Evolutionary conservation across 768 basidiomycete species (phyloP), one percentile per base, ranked within the genome.

Genomic region (Kwoniella shandongensis): DNA sequence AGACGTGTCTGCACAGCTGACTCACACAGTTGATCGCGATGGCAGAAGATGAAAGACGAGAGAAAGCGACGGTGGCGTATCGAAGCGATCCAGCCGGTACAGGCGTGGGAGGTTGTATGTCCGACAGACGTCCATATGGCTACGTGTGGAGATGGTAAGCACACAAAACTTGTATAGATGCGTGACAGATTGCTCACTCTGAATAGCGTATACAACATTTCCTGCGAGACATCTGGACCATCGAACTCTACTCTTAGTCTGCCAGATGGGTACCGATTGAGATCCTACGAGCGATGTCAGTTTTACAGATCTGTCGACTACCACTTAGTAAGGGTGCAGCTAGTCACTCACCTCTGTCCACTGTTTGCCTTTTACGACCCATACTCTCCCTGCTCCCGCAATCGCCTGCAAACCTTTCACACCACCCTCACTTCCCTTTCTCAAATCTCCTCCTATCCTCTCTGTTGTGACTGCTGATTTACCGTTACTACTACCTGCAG

Each of bases 221-320:
- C 88, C 67, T 93, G 89, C 26, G 83, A 81, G 1, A 92, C 78
- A 69, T 96, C 92, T 1, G 90, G 87, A 0, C 94, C 94, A 29
- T 94, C 88, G 64, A 94, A 97, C 5, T 83, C 78, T n/a, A 94
- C 83, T 57, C 83, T 83, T 48, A 97, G 69, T 8, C 87, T 80
- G 2, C 81, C 79, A 18, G 88, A 87, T 0, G 91, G 86, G 73
- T 85, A 94, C 50, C 88, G 81, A 56, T 85, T 81, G 84, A 97
- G 85, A 63, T 98, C 94, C 88, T 93, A 41, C 13, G 23, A 41
- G 7, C 1, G 22, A 18, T 25, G 27, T 17, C 12, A 22, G 30
- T 44, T 20, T 20, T 32, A 32, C 32, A 32, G 7, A 32, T 17
- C 30, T 8, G 7, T 61, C 42, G 59, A 49, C 57, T n/a, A 39